phyloP scores from a whole-genome alignment of 495 filamentous ascomycete species.

The Halenospora varia region DNA sequence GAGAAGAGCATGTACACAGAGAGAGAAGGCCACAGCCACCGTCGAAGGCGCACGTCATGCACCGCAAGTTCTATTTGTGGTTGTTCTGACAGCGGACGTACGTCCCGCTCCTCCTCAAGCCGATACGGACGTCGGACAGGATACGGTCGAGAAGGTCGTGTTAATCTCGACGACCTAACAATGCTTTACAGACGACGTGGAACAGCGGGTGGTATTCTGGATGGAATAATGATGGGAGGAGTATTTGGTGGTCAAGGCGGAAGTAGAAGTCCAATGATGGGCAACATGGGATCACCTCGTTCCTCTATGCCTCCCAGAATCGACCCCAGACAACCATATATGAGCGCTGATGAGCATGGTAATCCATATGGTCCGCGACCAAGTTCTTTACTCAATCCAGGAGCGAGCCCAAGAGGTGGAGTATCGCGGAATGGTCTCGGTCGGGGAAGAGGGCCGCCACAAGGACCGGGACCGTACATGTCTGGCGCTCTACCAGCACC shows the following conservation, averaged over 20 bases:
- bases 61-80: not conserved
- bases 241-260: not conserved
- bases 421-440: not conserved
- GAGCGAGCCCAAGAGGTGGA: not conserved
- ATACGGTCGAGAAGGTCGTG: slow-evolving; percentile 4
- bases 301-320: not conserved
- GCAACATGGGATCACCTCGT: not conserved
- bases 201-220: not conserved
- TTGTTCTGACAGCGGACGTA: not conserved
- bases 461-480: not conserved
- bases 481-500: not conserved
- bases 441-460: not conserved
- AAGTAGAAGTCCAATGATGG: not conserved
- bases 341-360: too few relatives aligned
- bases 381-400: not conserved
- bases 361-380: not conserved
- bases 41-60: not conserved
- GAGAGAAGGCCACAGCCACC: not conserved
- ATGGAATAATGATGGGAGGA: not conserved
- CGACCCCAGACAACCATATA: not conserved
- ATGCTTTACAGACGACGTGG: not conserved
- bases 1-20: not conserved
- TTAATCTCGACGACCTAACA: slow-evolving; percentile 1
- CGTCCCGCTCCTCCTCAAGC: not conserved
- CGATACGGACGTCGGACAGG: slow-evolving; percentile 3